phyloP scores from a whole-genome alignment of 1,139 yeast genomes.

The Zygosaccharomyces sapae region DNA sequence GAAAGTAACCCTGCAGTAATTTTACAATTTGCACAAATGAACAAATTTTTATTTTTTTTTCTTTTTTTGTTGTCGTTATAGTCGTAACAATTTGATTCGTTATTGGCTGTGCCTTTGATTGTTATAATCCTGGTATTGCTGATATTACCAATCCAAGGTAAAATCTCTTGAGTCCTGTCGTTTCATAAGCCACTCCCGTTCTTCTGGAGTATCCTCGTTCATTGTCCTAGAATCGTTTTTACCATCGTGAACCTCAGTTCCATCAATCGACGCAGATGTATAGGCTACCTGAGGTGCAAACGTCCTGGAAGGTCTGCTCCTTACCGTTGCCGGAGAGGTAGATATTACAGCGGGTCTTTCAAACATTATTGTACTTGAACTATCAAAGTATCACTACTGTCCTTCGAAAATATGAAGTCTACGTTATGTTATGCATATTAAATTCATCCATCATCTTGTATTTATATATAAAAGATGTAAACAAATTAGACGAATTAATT shows the following conservation, averaged over 20 bases:
- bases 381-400: neutral
- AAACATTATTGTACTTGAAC: constrained; percentile 5
- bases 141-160: constrained; percentile 1
- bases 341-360: constrained; percentile 8
- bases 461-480: neutral
- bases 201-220: constrained; percentile 3
- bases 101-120: neutral
- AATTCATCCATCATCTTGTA: neutral
- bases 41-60: neutral
- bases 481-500: constrained; percentile 1
- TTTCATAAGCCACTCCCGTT: neutral
- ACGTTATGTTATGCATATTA: neutral
- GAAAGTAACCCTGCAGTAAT: neutral
- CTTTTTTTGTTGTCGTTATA: neutral
- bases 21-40: neutral
- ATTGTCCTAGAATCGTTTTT: neutral
- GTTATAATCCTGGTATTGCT: neutral
- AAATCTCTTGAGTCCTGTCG: constrained; percentile 1
- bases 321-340: constrained; percentile 3
- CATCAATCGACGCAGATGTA: constrained; percentile 5
- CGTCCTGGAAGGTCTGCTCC: constrained; percentile 13
- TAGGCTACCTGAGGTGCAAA: constrained; percentile 10
- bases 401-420: neutral
- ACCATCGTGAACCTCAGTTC: neutral
- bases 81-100: too few relatives aligned